Conservation (phyloP, 495 filamentous ascomycete genomes). For the Xylaria acuta region DNA sequence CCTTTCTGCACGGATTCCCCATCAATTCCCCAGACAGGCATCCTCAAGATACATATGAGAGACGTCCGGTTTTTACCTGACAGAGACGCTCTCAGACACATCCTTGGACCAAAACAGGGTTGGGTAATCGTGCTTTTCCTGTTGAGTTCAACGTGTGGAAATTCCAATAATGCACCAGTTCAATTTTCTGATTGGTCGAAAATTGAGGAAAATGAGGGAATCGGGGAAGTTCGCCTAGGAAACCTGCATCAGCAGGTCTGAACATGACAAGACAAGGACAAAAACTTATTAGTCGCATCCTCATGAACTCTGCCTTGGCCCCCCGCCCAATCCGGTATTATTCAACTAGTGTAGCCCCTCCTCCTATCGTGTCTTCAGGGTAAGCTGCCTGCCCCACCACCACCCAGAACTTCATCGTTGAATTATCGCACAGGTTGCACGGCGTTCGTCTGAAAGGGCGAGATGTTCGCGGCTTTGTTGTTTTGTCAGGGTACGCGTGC, state of each 20-base stretch:
- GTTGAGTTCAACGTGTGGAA: slow-evolving; percentile 27
- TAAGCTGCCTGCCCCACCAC: slow-evolving; percentile 22
- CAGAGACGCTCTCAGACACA: neutral
- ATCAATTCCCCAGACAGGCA: slow-evolving; percentile 14
- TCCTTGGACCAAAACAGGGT: neutral
- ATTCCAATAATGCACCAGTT: slow-evolving; percentile 26
- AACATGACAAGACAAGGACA: neutral
- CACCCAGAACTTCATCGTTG: neutral
- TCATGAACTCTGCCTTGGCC: slow-evolving; percentile 22
- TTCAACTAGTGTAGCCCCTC: slow-evolving; percentile 19
- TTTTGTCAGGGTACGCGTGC: slow-evolving; percentile 6
- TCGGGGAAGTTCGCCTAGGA: neutral
- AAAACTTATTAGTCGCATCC: slow-evolving; percentile 9
- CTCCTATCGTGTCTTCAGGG: slow-evolving; percentile 6
- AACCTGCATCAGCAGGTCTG: slow-evolving; percentile 21
- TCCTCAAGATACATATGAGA: slow-evolving; percentile 4
- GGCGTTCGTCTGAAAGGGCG: neutral
- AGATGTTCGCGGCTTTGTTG: slow-evolving; percentile 6
- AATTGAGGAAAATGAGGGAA: slow-evolving; percentile 25
- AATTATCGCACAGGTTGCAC: neutral
- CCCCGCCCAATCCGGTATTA: slow-evolving; percentile 20
- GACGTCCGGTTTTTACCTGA: slow-evolving; percentile 9
- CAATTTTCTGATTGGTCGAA: slow-evolving; percentile 41
- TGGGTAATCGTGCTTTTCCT: neutral
- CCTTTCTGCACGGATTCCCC: slow-evolving; percentile 22